Evolutionary conservation across 2,329 filamentous ascomycete species (phyloP).

Genomic region (Ustilaginoidea virens): DNA sequence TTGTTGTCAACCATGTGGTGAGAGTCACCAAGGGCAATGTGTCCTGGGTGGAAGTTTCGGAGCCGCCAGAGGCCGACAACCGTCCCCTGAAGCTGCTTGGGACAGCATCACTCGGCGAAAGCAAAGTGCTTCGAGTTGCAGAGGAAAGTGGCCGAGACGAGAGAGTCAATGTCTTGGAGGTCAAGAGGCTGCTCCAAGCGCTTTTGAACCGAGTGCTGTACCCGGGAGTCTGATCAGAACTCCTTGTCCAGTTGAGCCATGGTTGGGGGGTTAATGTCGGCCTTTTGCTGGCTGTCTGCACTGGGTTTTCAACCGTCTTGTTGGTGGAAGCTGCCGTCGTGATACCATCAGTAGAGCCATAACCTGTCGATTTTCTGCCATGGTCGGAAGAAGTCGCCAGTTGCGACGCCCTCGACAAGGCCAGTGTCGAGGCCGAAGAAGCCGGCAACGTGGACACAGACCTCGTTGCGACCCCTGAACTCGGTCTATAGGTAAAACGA

Average conservation of each 20-base stretch:
- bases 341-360: background rate
- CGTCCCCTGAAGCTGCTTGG: too few species aligned
- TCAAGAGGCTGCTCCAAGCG: too few species aligned
- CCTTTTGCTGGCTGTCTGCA: background rate
- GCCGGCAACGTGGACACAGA: constrained; percentile 1
- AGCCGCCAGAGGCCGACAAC: too few species aligned
- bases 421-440: constrained; percentile 1
- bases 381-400: background rate
- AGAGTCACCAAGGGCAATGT: background rate
- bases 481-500: constrained; percentile 1
- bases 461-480: background rate
- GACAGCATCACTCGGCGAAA: too few species aligned
- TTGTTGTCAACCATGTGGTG: background rate
- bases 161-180: too few species aligned
- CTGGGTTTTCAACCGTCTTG: background rate
- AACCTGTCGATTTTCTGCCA: background rate
- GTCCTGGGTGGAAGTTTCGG: background rate
- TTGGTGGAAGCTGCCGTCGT: background rate
- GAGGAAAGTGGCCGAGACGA: too few species aligned
- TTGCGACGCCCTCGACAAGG: background rate
- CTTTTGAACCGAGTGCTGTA: too few species aligned
- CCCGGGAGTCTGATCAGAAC: too few species aligned
- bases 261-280: constrained; percentile 1
- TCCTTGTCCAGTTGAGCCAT: constrained; percentile 2
- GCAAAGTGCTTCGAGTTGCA: too few species aligned